Conservation (phyloP, 768 basidiomycete species). For the Amanita inopinata region DNA sequence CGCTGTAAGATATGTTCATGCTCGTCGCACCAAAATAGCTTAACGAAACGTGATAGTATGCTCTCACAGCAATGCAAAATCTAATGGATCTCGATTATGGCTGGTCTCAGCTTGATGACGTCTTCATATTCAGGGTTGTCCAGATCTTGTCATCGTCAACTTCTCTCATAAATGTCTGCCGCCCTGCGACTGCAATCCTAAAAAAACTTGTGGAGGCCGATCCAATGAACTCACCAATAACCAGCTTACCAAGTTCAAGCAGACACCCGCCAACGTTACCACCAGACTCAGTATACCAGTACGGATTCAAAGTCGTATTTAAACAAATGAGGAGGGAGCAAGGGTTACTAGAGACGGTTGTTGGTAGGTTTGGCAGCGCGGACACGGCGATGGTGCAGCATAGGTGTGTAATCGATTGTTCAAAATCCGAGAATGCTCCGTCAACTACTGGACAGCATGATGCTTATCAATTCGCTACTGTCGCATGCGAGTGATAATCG, state of each 20-base stretch:
- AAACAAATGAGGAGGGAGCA: slow-evolving; percentile 71
- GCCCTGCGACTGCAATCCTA: slow-evolving; percentile 84
- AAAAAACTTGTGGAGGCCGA: slow-evolving; percentile 87
- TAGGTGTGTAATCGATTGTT: slow-evolving; percentile 37
- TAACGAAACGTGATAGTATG: slow-evolving; percentile 43
- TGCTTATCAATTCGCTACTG: slow-evolving; percentile 81
- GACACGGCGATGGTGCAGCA: slow-evolving; percentile 81
- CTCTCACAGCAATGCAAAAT: slow-evolving; percentile 78
- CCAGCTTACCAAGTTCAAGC: slow-evolving; percentile 51
- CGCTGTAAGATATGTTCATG: slow-evolving; percentile 42
- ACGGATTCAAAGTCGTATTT: slow-evolving; percentile 78
- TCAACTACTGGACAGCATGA: slow-evolving; percentile 45
- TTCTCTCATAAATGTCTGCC: slow-evolving; percentile 81
- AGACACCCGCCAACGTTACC: slow-evolving; percentile 38
- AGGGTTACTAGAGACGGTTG: slow-evolving; percentile 72
- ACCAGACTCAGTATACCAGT: slow-evolving; percentile 69
- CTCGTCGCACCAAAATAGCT: neutral
- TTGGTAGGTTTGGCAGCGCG: slow-evolving; percentile 65
- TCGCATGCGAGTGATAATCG: slow-evolving; percentile 67
- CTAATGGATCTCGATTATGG: slow-evolving; percentile 82
- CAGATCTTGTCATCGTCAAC: slow-evolving; percentile 66
- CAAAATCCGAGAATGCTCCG: slow-evolving; percentile 7
- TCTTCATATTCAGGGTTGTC: slow-evolving; percentile 71
- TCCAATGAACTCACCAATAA: slow-evolving; percentile 55
- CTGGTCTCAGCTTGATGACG: slow-evolving; percentile 62